Evolutionary conservation across 768 basidiomycete species (phyloP), one percentile per base, ranked within the genome.

Genomic region (Pisolithus albus): DNA sequence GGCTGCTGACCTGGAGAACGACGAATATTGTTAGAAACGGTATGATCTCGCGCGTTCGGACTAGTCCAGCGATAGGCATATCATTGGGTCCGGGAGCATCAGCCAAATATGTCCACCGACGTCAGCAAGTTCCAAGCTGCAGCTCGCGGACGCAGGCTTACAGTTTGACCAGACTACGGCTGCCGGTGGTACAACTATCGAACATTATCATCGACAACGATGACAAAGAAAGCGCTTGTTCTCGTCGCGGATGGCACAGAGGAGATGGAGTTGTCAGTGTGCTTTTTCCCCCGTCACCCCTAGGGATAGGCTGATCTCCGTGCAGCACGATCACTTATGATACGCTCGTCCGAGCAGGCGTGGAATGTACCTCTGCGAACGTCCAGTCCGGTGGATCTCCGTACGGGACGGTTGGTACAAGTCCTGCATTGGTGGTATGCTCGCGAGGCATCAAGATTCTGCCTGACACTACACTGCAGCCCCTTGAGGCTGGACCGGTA

Each of bases 201-300:
- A 44, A 16, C 23, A 9, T 55, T 46, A 40, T 7, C 38, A 16
- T 1, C 2, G 37, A 47, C n/a, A 13, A 5, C 13, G 28, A 66
- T 65, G 64, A 44, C 64, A 34, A 65, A 66, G 53, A 67, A 59
- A 30, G 89, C 85, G 6, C 71, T 89, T 19, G 75, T 92, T 44
- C 71, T 92, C 21, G 78, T 92, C 24, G 84, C 88, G 16, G 78
- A 90, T 61, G 89, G 89, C 11, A 90, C 89, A 1, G 89, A 92
- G 63, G 89, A 92, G 69, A 90, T 89, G 83, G 88, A 90, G 67
- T 91, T 90, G 88, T 87, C 61, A 58, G 82, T 50, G 61, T n/a
- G 21, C 7, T 30, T 46, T 50, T 46, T 21, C 24, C 24, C 5
- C 36, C 42, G 9, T 18, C 36, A 26, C 30, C 56, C 23, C 50